Conservation (phyloP, 345 rosid genomes). For the Hirschfeldia incana region DNA sequence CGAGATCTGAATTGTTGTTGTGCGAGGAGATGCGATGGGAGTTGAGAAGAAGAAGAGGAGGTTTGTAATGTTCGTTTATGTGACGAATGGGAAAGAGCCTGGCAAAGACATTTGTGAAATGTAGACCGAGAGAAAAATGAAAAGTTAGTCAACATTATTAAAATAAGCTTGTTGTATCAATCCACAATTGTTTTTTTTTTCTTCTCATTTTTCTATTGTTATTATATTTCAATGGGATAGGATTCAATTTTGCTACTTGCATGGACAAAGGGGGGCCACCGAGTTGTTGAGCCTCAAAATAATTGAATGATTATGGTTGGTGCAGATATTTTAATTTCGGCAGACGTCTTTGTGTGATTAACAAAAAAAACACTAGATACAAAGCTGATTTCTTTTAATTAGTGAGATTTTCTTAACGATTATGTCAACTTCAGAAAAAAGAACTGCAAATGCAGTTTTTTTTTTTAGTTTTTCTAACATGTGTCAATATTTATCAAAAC, state of each 20-base stretch:
- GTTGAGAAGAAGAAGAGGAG: constrained; percentile 4
- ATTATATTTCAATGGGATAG: background rate
- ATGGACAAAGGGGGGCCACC: constrained; percentile 4
- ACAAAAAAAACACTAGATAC: background rate
- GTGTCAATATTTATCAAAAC: background rate
- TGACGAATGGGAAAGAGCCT: constrained; percentile 18
- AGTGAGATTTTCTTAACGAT: background rate
- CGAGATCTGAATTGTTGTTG: background rate
- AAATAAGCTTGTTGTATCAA: background rate
- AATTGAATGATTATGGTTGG: background rate
- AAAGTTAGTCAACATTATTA: constrained; percentile 27
- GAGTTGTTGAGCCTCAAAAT: constrained; percentile 2
- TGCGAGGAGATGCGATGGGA: constrained; percentile 3
- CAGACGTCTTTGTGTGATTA: background rate
- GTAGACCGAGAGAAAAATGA: background rate
- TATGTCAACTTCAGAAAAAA: background rate
- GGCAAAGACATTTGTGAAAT: constrained; percentile 1
- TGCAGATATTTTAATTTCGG: background rate
- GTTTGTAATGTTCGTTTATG: background rate
- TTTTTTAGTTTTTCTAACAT: background rate
- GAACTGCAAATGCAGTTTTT: background rate
- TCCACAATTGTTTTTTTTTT: background rate
- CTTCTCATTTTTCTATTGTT: background rate
- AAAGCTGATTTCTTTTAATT: background rate
- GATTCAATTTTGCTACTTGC: constrained; percentile 15